Evolutionary conservation across 345 rosid genomes (phyloP).

Genomic region (Sonneratia caseolaris): DNA sequence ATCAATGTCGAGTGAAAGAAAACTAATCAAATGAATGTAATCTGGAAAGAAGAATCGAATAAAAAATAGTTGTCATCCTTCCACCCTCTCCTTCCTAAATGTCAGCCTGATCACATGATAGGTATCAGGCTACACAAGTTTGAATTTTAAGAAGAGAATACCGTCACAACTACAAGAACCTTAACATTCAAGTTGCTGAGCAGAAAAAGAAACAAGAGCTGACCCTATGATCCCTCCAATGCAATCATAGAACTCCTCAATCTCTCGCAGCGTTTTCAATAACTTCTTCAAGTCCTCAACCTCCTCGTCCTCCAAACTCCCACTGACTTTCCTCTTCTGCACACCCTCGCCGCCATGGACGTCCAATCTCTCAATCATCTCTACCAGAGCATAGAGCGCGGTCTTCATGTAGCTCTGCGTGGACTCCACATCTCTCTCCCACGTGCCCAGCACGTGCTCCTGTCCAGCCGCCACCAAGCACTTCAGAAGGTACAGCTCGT

Average conservation of each 20-base stretch:
- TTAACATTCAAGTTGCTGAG: too few relatives aligned
- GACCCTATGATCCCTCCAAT: conserved; percentile 93
- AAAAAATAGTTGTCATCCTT: background rate
- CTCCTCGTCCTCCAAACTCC: conserved; percentile 30
- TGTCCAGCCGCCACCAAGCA: conserved; percentile 83
- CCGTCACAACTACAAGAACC: background rate
- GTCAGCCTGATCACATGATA: background rate
- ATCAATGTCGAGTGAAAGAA: background rate
- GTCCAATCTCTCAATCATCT: conserved; percentile 72
- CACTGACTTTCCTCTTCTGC: conserved; percentile 13
- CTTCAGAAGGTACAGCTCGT: conserved; percentile 49
- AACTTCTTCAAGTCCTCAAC: conserved; percentile 40
- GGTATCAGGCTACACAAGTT: background rate
- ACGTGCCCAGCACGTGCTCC: conserved; percentile 55
- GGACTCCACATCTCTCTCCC: conserved; percentile 23
- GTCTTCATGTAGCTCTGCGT: conserved; percentile 43
- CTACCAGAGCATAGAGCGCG: conserved; percentile 59
- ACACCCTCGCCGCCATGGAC: conserved; percentile 19
- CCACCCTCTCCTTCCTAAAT: background rate
- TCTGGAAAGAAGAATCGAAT: background rate
- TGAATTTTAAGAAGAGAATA: background rate
- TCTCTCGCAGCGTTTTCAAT: conserved; percentile 41
- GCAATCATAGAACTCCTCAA: conserved; percentile 77
- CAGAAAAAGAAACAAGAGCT: conserved; percentile 1
- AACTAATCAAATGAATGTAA: background rate